Conservation (phyloP, 116 monocot genomes). For the Phalaenopsis hybrid region DNA sequence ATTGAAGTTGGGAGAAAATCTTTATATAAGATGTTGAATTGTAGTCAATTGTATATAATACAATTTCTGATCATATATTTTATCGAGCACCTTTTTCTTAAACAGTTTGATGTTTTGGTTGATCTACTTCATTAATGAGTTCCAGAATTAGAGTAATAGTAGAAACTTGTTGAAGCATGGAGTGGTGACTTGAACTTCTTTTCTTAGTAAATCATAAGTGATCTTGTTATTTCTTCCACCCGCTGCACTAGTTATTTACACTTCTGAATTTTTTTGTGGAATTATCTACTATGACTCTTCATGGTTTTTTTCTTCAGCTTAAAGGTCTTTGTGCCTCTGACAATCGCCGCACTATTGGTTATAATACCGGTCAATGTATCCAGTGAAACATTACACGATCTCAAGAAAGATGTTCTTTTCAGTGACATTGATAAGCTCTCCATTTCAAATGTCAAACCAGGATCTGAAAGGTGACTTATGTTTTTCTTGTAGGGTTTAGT, state of each 20-base stretch:
- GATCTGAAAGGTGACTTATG: constrained; percentile 57
- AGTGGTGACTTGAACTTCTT: not conserved
- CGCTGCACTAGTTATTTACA: no score
- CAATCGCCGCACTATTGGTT: constrained; percentile 48
- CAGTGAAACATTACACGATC: constrained; percentile 52
- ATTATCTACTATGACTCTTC: not conserved
- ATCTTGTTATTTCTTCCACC: not conserved
- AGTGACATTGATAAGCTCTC: constrained; percentile 93
- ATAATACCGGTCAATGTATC: constrained; percentile 84
- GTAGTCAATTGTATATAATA: no score
- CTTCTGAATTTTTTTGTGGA: not conserved
- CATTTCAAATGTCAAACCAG: constrained; percentile 79
- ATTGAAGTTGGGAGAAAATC: no score
- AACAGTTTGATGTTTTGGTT: no score
- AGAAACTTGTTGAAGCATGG: constrained; percentile 1
- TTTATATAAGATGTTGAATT: no score
- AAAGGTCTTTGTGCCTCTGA: constrained; percentile 84
- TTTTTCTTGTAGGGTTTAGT: constrained; percentile 1
- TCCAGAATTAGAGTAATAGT: not conserved
- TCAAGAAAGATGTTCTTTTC: constrained; percentile 56
- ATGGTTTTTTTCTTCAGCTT: constrained; percentile 35
- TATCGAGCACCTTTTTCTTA: no score
- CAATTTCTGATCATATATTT: no score
- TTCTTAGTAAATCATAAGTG: not conserved
- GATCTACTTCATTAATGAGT: no score